phyloP scores from a whole-genome alignment of 352 stramenopile genomes.

The Pythium aristosporum region DNA sequence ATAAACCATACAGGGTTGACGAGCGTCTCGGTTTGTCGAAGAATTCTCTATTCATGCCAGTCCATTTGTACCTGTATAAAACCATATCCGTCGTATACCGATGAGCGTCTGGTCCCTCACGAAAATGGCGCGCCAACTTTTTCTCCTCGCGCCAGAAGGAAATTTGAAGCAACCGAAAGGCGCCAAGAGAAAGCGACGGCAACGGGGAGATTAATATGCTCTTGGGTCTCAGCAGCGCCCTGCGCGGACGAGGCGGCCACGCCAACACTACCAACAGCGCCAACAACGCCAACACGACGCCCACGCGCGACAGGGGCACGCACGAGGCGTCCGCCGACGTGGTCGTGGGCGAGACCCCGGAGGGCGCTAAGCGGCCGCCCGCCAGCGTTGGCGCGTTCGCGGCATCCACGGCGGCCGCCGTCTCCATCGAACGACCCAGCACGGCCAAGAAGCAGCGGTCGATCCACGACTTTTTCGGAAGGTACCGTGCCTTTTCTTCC shows the following conservation, averaged over 20 bases:
- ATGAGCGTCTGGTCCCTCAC: not conserved
- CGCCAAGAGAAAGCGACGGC: too few species aligned
- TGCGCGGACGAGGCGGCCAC: slow-evolving; percentile 18
- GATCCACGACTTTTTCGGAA: slow-evolving; percentile 84
- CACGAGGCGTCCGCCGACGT: slow-evolving; percentile 12
- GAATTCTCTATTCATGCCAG: not conserved
- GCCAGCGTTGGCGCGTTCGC: not conserved
- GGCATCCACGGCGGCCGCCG: not conserved
- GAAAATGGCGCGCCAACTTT: slow-evolving; percentile 9
- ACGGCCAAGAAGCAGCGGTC: slow-evolving; percentile 77
- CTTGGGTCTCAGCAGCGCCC: slow-evolving; percentile 23
- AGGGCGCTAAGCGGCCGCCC: not conserved
- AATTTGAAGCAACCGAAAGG: too few species aligned
- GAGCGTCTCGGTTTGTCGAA: too few species aligned
- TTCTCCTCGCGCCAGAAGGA: not conserved
- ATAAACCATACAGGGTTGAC: slow-evolving; percentile 18
- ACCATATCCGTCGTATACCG: not conserved
- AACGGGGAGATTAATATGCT: slow-evolving; percentile 14
- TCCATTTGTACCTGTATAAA: slow-evolving; percentile 1
- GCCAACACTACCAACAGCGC: not conserved
- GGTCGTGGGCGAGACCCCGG: slow-evolving; percentile 27
- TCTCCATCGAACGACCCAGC: slow-evolving; percentile 7
- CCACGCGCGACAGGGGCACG: not conserved
- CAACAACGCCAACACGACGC: not conserved
- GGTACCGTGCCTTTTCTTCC: slow-evolving; percentile 14